Evolutionary conservation across 345 rosid genomes (phyloP), one percentile per base, ranked within the genome.

Genomic region (Citropsis articulata): DNA sequence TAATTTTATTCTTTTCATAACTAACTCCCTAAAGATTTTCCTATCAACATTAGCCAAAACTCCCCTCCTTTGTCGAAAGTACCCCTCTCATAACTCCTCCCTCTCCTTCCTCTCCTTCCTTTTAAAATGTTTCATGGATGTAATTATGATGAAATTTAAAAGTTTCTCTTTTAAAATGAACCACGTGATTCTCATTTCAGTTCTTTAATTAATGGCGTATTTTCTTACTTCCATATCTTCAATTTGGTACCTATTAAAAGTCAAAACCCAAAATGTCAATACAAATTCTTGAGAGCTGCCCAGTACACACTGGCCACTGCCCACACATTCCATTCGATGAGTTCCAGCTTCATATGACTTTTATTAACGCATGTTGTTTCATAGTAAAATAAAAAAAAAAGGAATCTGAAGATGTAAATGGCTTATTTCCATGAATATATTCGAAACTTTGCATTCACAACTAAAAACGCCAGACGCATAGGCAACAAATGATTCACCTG

Each of bases 171-270:
- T 10, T 70, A 27, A 71, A 80, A 69, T 48, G 75, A 59, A 70
- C 45, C 81, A 66, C 60, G 79, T 78, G 80, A 33, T 66, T 74
- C n/a, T 77, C 19, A 16, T 80, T 36, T 36, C 74, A 16, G 5
- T 22, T 63, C 18, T 33, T 69, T 53, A 19, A 7, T 53, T 53
- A n/a, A n/a, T n/a, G n/a, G 7, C 22, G 14, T 25, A 22, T 10
- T 62, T 65, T 35, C 40, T 53, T 19, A 2, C 36, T 9, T 13
- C 28, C 2, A 60, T 31, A 24, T 40, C 62, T 57, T 25, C 30
- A 12, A 62, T 8, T n/a, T 16, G 19, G 42, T 31, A 31, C 4
- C 68, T 19, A 10, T 19, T 7, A 31, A 31, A 65, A 19, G 33
- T 31, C 40, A 30, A 31, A 18, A 8, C 48, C 2, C 48, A 40